Base-by-base conservation (phyloP, 176 grass and related monocot species). In the Zoysia japonica region DNA sequence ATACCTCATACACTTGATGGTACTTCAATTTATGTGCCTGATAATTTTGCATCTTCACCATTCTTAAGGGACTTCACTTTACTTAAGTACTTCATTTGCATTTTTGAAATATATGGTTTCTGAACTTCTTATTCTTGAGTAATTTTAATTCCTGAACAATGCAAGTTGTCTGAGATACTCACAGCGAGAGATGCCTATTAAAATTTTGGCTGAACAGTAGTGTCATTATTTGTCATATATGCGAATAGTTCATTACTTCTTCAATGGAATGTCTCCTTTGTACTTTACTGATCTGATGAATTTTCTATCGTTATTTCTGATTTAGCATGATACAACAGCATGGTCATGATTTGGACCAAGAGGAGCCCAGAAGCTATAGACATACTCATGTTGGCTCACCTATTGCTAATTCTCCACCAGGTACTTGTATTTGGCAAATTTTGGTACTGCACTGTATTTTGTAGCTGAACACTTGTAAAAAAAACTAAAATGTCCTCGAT, bases 351-450 rank as follows among this genome's bases (percentile, higher is more conserved):
- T 67, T 99, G 74, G 96, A 99, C 39, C 83, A 85, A 88, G 96
- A 99, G 69, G 96, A 99, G 66, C 51, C 75, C 20, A 93, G 90
- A 91, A 59, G 71, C 47, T 99, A 88, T 59, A 84, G 84, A 54
- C 72, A 86, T 88, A 37, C 67, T 67, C 88, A 86, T 63, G 77
- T 89, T 72, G 86, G 92, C 72, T 99, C 96, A 63, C 92, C 92
- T 86, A 77, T 99, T 60, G 78, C 86, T 57, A 96, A 86, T 74
- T 99, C 96, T 84, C 92, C 96, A 82, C 90, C 96, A 74, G 96
- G 96, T 99, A 91, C 41, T 62, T 68, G 5, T 71, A 66, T 75
- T 78, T 52, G 61, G 44, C 12, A 52, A 77, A 20, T 63, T 84
- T 50, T 37, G 40, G 36, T 64, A 61, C 63, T 70, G 14, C 80